Percentiles rank a stretch among this genome's conserved stretches.
These are phyloP conservation scores for Cyclotella choctawhatcheeana DNA, from an alignment of 108 stramenopile genomes.

Conservation along the genomic window DNA sequence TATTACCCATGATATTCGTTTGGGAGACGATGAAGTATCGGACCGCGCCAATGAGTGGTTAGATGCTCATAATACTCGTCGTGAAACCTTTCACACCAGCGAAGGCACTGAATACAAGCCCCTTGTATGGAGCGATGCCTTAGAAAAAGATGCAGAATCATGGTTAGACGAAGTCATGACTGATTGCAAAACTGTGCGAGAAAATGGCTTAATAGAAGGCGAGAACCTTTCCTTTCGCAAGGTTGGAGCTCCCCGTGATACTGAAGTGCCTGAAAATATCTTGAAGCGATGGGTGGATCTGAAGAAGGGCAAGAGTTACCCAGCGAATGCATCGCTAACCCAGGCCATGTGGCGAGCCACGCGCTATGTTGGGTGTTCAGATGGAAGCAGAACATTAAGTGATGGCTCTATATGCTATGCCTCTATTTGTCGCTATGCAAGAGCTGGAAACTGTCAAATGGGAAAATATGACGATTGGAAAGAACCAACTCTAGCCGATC, in stretches of 20 bases:
- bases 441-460: slow-evolving; percentile 51
- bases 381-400: not conserved
- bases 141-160: slow-evolving; percentile 7
- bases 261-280: slow-evolving; percentile 23
- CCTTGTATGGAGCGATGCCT: slow-evolving; percentile 30
- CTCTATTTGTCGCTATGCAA: slow-evolving; percentile 44
- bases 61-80: slow-evolving; percentile 32
- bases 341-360: slow-evolving; percentile 45
- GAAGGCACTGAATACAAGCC: slow-evolving; percentile 6
- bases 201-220: slow-evolving; percentile 21
- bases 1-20: slow-evolving; percentile 14
- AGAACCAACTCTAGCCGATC: slow-evolving; percentile 22
- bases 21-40: slow-evolving; percentile 14
- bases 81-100: slow-evolving; percentile 23
- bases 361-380: slow-evolving; percentile 45
- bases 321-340: slow-evolving; percentile 32
- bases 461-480: slow-evolving; percentile 33
- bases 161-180: slow-evolving; percentile 21
- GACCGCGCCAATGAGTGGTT: slow-evolving; percentile 26
- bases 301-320: slow-evolving; percentile 17
- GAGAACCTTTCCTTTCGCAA: slow-evolving; percentile 37
- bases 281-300: slow-evolving; percentile 29
- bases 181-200: slow-evolving; percentile 15
- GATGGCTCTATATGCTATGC: slow-evolving; percentile 40
- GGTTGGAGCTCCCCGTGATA: not conserved